Evolutionary conservation across 371 early-diverging fungal genomes (phyloP).

Genomic region (Sporodiniella umbellata): DNA sequence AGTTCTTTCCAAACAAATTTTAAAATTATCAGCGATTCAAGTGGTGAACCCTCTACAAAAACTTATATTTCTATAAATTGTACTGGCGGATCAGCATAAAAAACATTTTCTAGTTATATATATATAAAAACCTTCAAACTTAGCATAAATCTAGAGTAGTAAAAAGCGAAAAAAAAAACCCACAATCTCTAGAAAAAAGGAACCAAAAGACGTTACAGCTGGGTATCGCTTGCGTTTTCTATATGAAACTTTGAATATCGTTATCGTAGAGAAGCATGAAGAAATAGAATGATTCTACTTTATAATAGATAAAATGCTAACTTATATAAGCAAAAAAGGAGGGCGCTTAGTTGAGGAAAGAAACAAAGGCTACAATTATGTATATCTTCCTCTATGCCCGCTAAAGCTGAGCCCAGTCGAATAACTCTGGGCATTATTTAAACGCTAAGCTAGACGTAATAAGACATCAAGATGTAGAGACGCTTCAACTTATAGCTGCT

Average conservation of each 20-base stretch:
- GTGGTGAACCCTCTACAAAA: too few species aligned
- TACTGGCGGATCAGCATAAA: too few species aligned
- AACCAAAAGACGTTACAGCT: constrained; percentile 3
- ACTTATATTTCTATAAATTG: too few species aligned
- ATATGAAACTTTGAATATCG: constrained; percentile 7
- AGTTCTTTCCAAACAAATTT: too few species aligned
- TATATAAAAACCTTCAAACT: not conserved
- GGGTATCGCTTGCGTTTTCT: constrained; percentile 4
- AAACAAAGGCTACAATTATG: constrained; percentile 3
- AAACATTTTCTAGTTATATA: too few species aligned
- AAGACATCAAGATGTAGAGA: too few species aligned
- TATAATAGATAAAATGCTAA: constrained; percentile 6
- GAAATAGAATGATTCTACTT: constrained; percentile 6
- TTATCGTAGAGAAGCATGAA: constrained; percentile 3
- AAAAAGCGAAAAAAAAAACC: constrained; percentile 12
- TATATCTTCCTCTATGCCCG: constrained; percentile 2
- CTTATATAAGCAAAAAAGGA: constrained; percentile 3
- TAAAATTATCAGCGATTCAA: too few species aligned
- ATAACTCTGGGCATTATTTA: too few species aligned
- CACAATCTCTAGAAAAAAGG: not conserved
- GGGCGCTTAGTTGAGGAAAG: not conserved
- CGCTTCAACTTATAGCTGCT: too few species aligned
- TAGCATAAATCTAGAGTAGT: constrained; percentile 3
- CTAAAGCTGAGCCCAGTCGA: too few species aligned
- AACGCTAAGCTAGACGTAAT: too few species aligned